Evolutionary conservation across 2,329 filamentous ascomycete genomes (phyloP).

Genomic region (Biscogniauxia mediterranea): DNA sequence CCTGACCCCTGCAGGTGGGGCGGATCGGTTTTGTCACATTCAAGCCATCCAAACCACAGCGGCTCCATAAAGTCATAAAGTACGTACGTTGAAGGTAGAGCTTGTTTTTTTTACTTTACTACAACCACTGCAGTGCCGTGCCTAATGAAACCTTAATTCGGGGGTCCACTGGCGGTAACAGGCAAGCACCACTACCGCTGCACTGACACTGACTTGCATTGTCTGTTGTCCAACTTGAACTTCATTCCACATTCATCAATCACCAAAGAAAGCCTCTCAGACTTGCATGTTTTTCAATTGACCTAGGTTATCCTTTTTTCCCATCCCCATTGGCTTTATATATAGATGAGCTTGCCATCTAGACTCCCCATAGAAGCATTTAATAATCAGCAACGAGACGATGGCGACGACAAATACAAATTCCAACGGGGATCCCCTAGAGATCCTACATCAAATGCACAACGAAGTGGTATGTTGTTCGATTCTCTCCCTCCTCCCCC

Average conservation of each 20-base stretch:
- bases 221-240: not conserved
- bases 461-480: conserved; percentile 51
- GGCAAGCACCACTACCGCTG: too few relatives aligned
- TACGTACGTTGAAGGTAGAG: too few relatives aligned
- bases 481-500: not conserved
- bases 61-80: not conserved
- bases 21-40: not conserved
- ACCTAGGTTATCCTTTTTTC: not conserved
- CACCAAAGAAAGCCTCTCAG: not conserved
- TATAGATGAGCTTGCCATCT: not conserved
- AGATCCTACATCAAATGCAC: conserved; percentile 51
- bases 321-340: not conserved
- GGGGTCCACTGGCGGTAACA: not conserved
- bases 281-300: not conserved
- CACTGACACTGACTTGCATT: not conserved
- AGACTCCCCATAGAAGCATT: conserved; percentile 1
- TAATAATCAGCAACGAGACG: conserved; percentile 6
- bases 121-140: not conserved
- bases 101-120: not conserved
- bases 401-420: conserved; percentile 35
- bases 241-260: not conserved
- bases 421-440: conserved; percentile 40
- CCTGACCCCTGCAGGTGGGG: not conserved
- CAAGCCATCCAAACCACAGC: not conserved
- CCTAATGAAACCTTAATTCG: not conserved